Base-by-base conservation (phyloP, 2,329 filamentous ascomycete genomes). In the Curvularia hawaiiensis region DNA sequence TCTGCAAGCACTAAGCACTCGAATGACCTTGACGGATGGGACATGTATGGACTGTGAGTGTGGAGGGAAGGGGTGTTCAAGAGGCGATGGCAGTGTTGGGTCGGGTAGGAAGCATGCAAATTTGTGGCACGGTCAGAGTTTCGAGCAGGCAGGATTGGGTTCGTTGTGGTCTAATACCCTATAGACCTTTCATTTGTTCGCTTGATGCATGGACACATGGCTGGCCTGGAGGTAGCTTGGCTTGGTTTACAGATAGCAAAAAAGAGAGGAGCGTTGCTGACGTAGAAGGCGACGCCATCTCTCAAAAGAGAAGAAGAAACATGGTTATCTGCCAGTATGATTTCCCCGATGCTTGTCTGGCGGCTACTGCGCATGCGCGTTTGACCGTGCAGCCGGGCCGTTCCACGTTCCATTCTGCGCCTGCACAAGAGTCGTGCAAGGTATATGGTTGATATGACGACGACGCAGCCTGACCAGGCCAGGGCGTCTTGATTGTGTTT, bases 11-110 rank as follows among this genome's bases (percentile, higher is more conserved):
- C 50, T 45, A 55, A 56, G 41, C 51, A 51, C 41, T 56, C 64
- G 30, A 62, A 60, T 43, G 72, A 75, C 61, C 74, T 84, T 58
- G 86, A 89, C 75, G 86, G 86, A 59, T 90, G 87, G 87, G 84
- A 84, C 66, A 80, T 87, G 69, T 89, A 90, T 70, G 86, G 84
- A 69, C 75, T 89, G 56, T 65, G 54, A 58, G 35, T 24, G 41
- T 26, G 31, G 48, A 50, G 45, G 30, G 12, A 35, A 35, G 24
- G 50, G 16, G 10, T 59, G 52, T 45, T 39, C 59, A 63, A 54
- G 45, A 51, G 31, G 33, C 47, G 46, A 50, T 56, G 16, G 50
- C 38, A 18, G 55, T 46, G 54, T 43, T 59, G 60, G 44, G 54
- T 52, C 53, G 52, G 52, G 50, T 57, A 47, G 59, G 58, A 55